phyloP scores from a whole-genome alignment of 139 green algal species.

The Marvania coccoides region DNA sequence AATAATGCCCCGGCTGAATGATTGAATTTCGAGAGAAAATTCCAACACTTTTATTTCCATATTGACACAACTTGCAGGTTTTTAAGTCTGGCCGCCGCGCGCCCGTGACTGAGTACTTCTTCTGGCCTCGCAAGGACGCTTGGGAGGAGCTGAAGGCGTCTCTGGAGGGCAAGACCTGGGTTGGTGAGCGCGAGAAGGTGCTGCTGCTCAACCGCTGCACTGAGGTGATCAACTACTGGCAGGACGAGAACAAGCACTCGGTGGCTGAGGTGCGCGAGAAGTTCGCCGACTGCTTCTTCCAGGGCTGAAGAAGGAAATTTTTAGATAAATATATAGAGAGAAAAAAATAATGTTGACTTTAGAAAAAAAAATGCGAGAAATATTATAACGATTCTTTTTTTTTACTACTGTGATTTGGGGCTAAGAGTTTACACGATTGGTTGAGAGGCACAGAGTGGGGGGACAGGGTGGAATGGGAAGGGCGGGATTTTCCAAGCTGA shows the following conservation, averaged over 20 bases:
- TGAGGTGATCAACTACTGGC: slow-evolving; percentile 90
- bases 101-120: slow-evolving; percentile 87
- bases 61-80: slow-evolving; percentile 22
- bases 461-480: too few relatives aligned
- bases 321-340: neutral
- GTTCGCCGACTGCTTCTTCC: slow-evolving; percentile 73
- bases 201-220: slow-evolving; percentile 73
- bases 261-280: slow-evolving; percentile 54
- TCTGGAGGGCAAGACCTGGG: slow-evolving; percentile 70
- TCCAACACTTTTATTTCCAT: too few relatives aligned
- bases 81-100: slow-evolving; percentile 33
- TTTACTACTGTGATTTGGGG: too few relatives aligned
- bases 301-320: slow-evolving; percentile 2
- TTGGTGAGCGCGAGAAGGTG: slow-evolving; percentile 67
- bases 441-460: too few relatives aligned
- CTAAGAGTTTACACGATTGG: too few relatives aligned
- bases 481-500: too few relatives aligned
- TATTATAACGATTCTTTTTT: too few relatives aligned
- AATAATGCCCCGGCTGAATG: too few relatives aligned
- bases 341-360: neutral
- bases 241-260: slow-evolving; percentile 61
- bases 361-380: too few relatives aligned
- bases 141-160: slow-evolving; percentile 81
- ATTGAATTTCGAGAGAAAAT: too few relatives aligned
- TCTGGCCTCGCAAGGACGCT: slow-evolving; percentile 85